These are phyloP conservation scores for Scortechinia acanthostroma DNA, from an alignment of 2,329 filamentous ascomycete genomes.

Conservation along the genomic window DNA sequence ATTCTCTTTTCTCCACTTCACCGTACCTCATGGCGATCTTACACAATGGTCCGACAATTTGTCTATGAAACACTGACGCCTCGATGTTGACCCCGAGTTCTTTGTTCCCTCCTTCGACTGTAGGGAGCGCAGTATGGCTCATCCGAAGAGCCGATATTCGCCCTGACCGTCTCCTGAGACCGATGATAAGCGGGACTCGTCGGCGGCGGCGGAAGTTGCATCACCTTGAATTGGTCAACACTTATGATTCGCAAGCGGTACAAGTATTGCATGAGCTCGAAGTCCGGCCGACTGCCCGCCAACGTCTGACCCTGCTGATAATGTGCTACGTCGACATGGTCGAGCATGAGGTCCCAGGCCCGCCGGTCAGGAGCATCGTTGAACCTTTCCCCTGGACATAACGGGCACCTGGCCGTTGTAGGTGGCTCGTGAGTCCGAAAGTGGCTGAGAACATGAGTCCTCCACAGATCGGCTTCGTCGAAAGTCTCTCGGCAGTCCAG, in stretches of 20 bases:
- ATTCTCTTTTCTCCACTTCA: too few species aligned
- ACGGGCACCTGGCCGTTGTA: constrained; percentile 27
- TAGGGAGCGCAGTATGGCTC: constrained; percentile 26
- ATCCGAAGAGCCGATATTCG: constrained; percentile 24
- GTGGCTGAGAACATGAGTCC: constrained; percentile 31
- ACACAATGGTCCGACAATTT: too few species aligned
- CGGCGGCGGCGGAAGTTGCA: constrained; percentile 26
- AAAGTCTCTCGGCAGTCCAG: constrained; percentile 29
- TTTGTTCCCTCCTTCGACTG: constrained; percentile 25
- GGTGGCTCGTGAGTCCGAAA: constrained; percentile 29
- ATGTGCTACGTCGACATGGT: constrained; percentile 27
- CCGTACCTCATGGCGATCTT: too few species aligned
- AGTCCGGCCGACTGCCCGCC: constrained; percentile 26
- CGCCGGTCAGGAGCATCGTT: constrained; percentile 11
- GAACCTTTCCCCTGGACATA: constrained; percentile 16
- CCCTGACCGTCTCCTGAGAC: constrained; percentile 21
- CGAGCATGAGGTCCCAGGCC: constrained; percentile 30
- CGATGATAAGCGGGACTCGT: constrained; percentile 23
- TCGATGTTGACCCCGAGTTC: constrained; percentile 20
- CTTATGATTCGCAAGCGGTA: constrained; percentile 28
- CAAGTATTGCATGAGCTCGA: constrained; percentile 33
- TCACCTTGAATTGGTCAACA: constrained; percentile 28
- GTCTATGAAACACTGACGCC: constrained; percentile 21
- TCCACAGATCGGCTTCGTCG: constrained; percentile 24
- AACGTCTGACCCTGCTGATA: constrained; percentile 28